Evolutionary conservation across 371 early-diverging fungal genomes (phyloP).

Genomic region (Syncephalastrum sp.): DNA sequence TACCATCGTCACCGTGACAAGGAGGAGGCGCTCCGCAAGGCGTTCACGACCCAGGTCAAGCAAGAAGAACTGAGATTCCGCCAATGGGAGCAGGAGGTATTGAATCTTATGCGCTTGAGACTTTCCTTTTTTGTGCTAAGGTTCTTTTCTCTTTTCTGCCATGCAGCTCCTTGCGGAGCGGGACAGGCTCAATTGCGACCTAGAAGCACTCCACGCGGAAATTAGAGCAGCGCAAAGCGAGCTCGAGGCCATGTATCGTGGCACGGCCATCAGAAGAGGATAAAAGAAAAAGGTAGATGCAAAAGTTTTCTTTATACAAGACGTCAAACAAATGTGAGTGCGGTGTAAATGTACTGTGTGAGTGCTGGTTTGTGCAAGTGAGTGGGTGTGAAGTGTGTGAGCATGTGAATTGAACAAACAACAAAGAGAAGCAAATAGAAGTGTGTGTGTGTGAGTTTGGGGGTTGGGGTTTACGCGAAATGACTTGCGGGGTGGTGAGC

Average conservation of each 20-base stretch:
- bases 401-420: no score
- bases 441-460: no score
- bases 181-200: conserved; percentile 95
- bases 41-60: conserved; percentile 94
- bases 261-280: conserved; percentile 10
- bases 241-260: conserved; percentile 59
- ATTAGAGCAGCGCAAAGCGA: conserved; percentile 92
- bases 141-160: neutral
- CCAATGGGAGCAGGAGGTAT: conserved; percentile 94
- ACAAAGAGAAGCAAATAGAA: no score
- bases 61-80: conserved; percentile 94
- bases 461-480: no score
- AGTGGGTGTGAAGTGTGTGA: no score
- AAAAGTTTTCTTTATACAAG: no score
- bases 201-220: conserved; percentile 91
- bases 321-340: no score
- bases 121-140: conserved; percentile 3
- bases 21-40: conserved; percentile 88
- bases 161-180: conserved; percentile 86
- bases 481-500: no score
- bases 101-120: neutral
- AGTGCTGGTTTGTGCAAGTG: no score
- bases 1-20: conserved; percentile 62
- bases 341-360: no score
- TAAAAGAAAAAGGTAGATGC: no score